Conservation (phyloP, 371 early-diverging fungal species). For the Mortierella polycephala region DNA sequence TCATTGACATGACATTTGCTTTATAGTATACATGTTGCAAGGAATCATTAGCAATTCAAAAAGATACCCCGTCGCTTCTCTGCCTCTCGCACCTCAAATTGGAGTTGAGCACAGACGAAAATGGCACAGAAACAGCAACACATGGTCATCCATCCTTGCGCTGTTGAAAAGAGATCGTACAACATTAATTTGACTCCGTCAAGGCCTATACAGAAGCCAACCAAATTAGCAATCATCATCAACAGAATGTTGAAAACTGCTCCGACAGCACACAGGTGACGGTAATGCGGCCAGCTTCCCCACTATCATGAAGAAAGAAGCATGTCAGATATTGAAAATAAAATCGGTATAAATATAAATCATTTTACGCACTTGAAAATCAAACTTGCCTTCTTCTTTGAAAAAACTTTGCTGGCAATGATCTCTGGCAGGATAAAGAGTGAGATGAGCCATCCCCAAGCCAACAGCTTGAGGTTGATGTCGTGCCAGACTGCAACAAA, state of each 20-base stretch:
- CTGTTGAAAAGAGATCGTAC: slow-evolving; percentile 38
- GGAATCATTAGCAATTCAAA: slow-evolving; percentile 30
- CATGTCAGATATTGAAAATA: neutral
- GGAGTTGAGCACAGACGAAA: slow-evolving; percentile 80
- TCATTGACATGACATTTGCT: too few species aligned
- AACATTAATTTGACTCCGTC: slow-evolving; percentile 83
- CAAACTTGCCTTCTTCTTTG: slow-evolving; percentile 57
- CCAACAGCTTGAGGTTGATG: slow-evolving; percentile 80
- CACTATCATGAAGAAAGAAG: slow-evolving; percentile 53
- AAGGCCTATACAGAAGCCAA: slow-evolving; percentile 92
- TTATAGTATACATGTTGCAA: neutral
- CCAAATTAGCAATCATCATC: slow-evolving; percentile 95
- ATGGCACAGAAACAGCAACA: slow-evolving; percentile 60
- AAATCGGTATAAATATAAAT: neutral
- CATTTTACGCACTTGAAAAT: neutral
- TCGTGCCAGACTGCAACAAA: slow-evolving; percentile 98
- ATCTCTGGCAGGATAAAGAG: slow-evolving; percentile 89
- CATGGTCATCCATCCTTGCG: slow-evolving; percentile 33
- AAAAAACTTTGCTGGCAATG: slow-evolving; percentile 72
- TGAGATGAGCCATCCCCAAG: slow-evolving; percentile 94
- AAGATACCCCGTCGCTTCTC: slow-evolving; percentile 66
- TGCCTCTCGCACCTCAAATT: slow-evolving; percentile 86
- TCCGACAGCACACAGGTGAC: slow-evolving; percentile 85
- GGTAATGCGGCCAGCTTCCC: slow-evolving; percentile 74
- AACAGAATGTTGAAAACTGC: slow-evolving; percentile 87